Conservation (phyloP, 768 basidiomycete genomes). For the Fomitopsis pulvina region DNA sequence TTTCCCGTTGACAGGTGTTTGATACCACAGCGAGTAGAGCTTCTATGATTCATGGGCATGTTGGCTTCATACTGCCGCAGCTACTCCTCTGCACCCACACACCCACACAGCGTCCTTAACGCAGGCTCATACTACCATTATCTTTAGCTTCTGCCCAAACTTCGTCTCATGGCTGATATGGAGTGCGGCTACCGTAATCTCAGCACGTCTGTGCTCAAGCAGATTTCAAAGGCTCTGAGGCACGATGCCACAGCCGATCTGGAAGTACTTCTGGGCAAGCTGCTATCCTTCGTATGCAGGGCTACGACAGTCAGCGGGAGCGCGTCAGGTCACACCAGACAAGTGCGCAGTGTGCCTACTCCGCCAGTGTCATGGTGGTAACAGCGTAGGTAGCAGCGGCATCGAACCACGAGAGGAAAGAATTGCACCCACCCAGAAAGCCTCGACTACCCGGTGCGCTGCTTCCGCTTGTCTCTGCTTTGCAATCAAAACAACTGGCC, state of each 20-base stretch:
- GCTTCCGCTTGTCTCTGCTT: no score
- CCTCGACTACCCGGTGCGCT: not conserved
- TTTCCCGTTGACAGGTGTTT: no score
- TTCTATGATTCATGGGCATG: no score
- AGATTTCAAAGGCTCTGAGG: not conserved
- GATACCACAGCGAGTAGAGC: no score
- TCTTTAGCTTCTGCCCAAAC: no score
- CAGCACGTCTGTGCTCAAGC: no score
- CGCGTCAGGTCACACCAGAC: not conserved
- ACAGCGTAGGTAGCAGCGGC: not conserved
- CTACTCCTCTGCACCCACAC: no score
- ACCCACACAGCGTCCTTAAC: no score
- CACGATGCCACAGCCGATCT: slow-evolving; percentile 1
- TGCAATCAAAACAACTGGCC: not conserved
- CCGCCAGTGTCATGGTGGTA: not conserved
- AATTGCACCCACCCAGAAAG: not conserved
- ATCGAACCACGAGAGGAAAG: not conserved
- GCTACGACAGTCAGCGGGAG: not conserved
- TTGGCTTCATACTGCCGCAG: no score
- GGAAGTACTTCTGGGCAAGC: not conserved
- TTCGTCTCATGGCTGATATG: no score
- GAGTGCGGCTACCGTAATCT: no score
- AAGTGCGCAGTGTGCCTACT: not conserved
- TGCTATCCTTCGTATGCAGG: not conserved
- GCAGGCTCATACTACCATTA: no score